These are phyloP conservation scores for Flagelloscypha sp. DNA, from an alignment of 768 basidiomycete species.

Conservation along the genomic window DNA sequence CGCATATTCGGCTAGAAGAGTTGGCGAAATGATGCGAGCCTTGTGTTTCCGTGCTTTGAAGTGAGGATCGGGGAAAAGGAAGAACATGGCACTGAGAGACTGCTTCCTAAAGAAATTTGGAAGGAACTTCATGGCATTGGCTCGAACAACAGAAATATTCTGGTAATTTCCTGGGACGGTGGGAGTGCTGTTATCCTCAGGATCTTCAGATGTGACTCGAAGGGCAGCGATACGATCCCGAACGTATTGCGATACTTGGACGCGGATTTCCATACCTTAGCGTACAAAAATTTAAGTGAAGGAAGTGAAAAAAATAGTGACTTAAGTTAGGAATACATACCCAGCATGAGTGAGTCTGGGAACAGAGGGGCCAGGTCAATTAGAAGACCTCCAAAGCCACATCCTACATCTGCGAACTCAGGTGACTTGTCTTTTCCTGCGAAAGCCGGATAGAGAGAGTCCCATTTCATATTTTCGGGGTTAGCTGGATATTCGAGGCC, in stretches of 20 bases:
- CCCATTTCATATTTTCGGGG: conserved; percentile 76
- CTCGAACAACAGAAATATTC: conserved; percentile 89
- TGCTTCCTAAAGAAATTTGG: conserved; percentile 92
- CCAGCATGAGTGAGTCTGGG: conserved; percentile 89
- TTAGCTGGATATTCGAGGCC: conserved; percentile 77
- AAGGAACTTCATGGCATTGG: conserved; percentile 98
- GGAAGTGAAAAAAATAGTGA: conserved; percentile 4
- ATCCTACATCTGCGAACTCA: conserved; percentile 95
- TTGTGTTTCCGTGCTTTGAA: conserved; percentile 99
- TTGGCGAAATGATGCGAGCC: conserved; percentile 95
- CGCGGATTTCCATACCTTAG: conserved; percentile 92
- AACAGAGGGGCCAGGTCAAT: conserved; percentile 84
- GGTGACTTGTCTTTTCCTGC: conserved; percentile 52
- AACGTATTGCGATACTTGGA: conserved; percentile 94
- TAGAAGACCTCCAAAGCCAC: conserved; percentile 93
- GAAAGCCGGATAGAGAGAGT: conserved; percentile 71
- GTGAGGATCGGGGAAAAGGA: conserved; percentile 98
- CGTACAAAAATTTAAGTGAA: conserved; percentile 2
- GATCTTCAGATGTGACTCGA: conserved; percentile 46
- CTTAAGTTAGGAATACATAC: too few species aligned
- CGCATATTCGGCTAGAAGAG: conserved; percentile 96
- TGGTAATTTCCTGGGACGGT: conserved; percentile 47
- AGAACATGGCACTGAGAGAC: conserved; percentile 89
- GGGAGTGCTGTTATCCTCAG: conserved; percentile 16
- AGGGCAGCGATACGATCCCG: conserved; percentile 90